Evolutionary conservation across 83 land plant genomes (phyloP), one percentile per base, ranked within the genome.

Genomic region (Thuja plicata): DNA sequence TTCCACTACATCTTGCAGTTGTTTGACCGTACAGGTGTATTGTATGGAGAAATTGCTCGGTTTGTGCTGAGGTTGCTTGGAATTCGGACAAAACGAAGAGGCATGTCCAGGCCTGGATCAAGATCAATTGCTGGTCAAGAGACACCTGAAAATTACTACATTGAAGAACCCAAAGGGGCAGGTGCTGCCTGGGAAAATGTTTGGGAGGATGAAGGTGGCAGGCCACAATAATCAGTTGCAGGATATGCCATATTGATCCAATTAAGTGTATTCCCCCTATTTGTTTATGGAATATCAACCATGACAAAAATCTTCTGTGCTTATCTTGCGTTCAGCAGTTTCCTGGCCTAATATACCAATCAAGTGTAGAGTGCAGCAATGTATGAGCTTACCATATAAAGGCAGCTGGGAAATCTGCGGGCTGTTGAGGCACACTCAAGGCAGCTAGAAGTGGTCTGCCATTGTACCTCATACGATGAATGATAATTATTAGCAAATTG

Each of bases 41-140:
- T 96, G 48, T 96, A 96, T 87, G 96, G 96, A n/a, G 97, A 96
- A 90, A 92, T 96, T 34, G 97, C 96, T 35, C 93, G 95, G 57
- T 96, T 96, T 93, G 97, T 94, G 32, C 86, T 96, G 87, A 91
- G 97, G 60, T 35, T 96, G 79, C 88, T 96, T 19, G 97, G 97
- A 2, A 87, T 95, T 80, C 93, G 87, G 90, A 91, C 93, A 87
- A 95, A 88, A 87, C 90, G 90, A 5, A 89, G 88, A 77, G 88
- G 85, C 17, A 30, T 88, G 87, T 16, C 90, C 70, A 55, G 34
- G 86, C 89, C 73, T 6, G 91, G 89, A 30, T 88, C 88, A 43
- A 89, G 90, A 45, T 88, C 79, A 46, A 89, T 88, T n/a, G 93
- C 89, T 57, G 93, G 92, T 1, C 91, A 94, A 30, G 87, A 66